These are phyloP conservation scores for Escovopsis weberi DNA, from an alignment of 2,329 filamentous ascomycete species.

Conservation along the genomic window DNA sequence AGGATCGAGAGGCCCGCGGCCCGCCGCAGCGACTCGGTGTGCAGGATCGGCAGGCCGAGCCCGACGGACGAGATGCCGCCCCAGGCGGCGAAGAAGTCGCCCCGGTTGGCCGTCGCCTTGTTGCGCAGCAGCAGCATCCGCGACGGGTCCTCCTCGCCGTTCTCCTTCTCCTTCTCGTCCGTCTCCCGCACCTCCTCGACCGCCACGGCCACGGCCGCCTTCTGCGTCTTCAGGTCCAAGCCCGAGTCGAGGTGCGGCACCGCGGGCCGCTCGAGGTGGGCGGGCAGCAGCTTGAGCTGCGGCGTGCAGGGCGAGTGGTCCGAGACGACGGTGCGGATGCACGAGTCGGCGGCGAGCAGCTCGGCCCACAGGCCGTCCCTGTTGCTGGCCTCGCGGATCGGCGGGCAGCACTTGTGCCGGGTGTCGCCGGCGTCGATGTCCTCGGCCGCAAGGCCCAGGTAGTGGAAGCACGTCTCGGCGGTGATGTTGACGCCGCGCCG, in stretches of 20 bases:
- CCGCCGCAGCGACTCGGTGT: constrained; percentile 58
- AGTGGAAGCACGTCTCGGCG: constrained; percentile 92
- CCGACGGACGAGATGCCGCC: constrained; percentile 92
- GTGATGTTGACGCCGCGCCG: constrained; percentile 68
- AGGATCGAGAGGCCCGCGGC: constrained; percentile 42
- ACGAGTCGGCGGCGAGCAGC: constrained; percentile 53
- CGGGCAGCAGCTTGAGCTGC: constrained; percentile 75
- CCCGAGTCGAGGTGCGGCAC: constrained; percentile 39
- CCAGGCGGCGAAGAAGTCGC: constrained; percentile 94
- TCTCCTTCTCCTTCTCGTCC: too few relatives aligned
- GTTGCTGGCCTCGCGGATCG: constrained; percentile 69
- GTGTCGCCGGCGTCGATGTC: constrained; percentile 74
- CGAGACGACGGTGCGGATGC: constrained; percentile 82
- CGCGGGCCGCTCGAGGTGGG: constrained; percentile 13
- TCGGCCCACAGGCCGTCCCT: constrained; percentile 82
- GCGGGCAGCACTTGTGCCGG: constrained; percentile 87
- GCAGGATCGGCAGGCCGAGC: constrained; percentile 78
- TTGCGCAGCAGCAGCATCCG: too few relatives aligned
- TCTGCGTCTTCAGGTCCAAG: constrained; percentile 30
- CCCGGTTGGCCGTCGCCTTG: constrained; percentile 24
- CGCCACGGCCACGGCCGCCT: constrained; percentile 3
- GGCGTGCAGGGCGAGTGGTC: constrained; percentile 96
- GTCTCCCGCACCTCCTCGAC: too few relatives aligned
- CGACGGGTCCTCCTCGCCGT: too few relatives aligned
- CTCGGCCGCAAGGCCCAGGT: constrained; percentile 73